Base-by-base conservation (phyloP, 2,329 filamentous ascomycete genomes). In the Talaromyces pinophilus region DNA sequence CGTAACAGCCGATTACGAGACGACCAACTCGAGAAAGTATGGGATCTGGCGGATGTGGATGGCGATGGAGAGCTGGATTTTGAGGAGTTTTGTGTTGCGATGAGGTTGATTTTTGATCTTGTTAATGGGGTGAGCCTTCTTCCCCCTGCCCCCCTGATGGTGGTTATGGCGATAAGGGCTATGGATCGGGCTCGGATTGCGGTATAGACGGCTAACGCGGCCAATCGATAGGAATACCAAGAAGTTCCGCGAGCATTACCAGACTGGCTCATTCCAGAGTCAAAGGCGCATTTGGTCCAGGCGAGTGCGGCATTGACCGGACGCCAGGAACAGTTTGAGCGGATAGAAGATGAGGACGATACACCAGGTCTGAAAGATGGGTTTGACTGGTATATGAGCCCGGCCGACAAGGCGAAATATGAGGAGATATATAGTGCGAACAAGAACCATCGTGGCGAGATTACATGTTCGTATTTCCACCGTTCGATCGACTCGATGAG, bases 321-420 rank as follows among this genome's bases (percentile, higher is more conserved):
- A 69, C 89, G 90, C 71, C 90, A 92, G 71, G 86, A 91, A 62
- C 88, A 91, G 72, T 97, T 98, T 77, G 93, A 97, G 79, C 86
- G 88, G 69, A 88, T 96, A 67, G 90, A 93, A 64, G 91, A 84
- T 57, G 85, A 96, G 67, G 87, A 90, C 70, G 93, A 97, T 72
- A 88, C 89, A 3, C 87, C 88, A 0, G 93, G 93, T 0, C 83
- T 99, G 69, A 96, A 96, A 78, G 93, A 97, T 79, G 94, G 94
- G 13, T 99, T 99, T 79, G 95, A 99, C 78, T 99, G 95, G 95
- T 99, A 99, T 82, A 99, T 99, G 92, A 93, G 88, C 67, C 95
- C 95, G 0, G 80, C 84, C 35, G 93, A 99, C 81, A 96, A 96
- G 81, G 77, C 87, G 70, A 98, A 97, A 80, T 99, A 99, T 82